A percentile compares a stretch with the other conserved stretches of the same genome.
Conservation (phyloP, 2,329 filamentous ascomycete species). For the Tolypocladium guangdongense region DNA sequence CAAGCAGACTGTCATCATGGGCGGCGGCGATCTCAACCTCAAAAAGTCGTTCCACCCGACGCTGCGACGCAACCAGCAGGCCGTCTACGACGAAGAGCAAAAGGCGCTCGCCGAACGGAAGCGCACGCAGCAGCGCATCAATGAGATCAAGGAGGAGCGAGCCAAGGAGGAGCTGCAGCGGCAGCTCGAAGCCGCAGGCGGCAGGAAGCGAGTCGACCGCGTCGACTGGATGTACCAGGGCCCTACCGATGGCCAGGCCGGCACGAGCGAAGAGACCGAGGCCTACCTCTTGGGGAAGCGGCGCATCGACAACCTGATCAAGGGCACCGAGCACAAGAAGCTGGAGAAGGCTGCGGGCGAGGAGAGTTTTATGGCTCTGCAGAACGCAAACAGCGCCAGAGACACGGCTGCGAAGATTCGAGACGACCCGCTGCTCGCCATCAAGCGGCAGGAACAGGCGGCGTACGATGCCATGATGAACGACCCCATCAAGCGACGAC, state of each 20-base stretch:
- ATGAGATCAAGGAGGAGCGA: slow-evolving; percentile 89
- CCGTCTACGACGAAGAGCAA: slow-evolving; percentile 85
- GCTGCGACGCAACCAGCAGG: slow-evolving; percentile 79
- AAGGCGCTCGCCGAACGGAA: slow-evolving; percentile 92
- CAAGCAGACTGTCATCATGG: slow-evolving; percentile 49
- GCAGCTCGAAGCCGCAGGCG: slow-evolving; percentile 80
- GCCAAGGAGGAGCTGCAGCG: slow-evolving; percentile 84
- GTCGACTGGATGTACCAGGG: slow-evolving; percentile 99
- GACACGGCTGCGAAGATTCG: slow-evolving; percentile 81
- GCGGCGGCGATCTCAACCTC: slow-evolving; percentile 87
- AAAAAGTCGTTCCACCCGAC: slow-evolving; percentile 94
- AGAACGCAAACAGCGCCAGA: slow-evolving; percentile 60
- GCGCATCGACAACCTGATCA: slow-evolving; percentile 71
- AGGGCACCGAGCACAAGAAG: slow-evolving; percentile 70
- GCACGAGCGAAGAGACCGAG: slow-evolving; percentile 80
- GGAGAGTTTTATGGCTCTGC: slow-evolving; percentile 48
- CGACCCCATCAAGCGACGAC: slow-evolving; percentile 56
- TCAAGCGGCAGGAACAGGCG: slow-evolving; percentile 83
- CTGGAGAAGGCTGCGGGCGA: slow-evolving; percentile 63
- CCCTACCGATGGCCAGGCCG: slow-evolving; percentile 64
- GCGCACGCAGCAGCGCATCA: slow-evolving; percentile 78
- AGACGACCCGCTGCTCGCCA: slow-evolving; percentile 83
- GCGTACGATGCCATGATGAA: slow-evolving; percentile 73
- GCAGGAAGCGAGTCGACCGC: slow-evolving; percentile 65
- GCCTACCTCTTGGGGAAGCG: slow-evolving; percentile 88